phyloP scores from a whole-genome alignment of 805 yeast genomes.

The Debaryomyces tyrocola region DNA sequence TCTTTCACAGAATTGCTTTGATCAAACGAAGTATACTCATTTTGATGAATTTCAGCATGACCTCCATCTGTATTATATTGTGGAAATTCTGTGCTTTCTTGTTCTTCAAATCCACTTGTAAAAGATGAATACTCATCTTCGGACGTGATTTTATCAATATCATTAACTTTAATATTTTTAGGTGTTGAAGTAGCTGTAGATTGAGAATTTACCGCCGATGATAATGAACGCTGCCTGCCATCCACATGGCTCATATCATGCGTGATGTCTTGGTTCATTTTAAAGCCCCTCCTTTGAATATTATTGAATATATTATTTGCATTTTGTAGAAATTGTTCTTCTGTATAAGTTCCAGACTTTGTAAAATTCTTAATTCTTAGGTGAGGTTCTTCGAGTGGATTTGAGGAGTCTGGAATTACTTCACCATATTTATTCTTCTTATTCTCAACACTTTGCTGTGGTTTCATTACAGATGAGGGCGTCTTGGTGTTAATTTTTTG shows the following conservation, averaged over 20 bases:
- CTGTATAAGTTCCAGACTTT: slow-evolving; percentile 31
- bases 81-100: background rate
- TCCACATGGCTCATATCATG: background rate
- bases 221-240: background rate
- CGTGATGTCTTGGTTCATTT: slow-evolving; percentile 1
- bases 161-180: slow-evolving; percentile 21
- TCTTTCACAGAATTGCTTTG: slow-evolving; percentile 8
- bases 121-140: slow-evolving; percentile 30
- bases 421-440: background rate
- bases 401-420: background rate
- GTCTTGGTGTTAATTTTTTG: slow-evolving; percentile 20
- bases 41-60: background rate
- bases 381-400: slow-evolving; percentile 16
- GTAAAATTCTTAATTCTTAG: slow-evolving; percentile 32
- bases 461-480: background rate
- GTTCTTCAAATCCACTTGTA: slow-evolving; percentile 29
- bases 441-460: background rate
- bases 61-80: background rate
- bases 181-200: slow-evolving; percentile 43
- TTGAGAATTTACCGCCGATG: slow-evolving; percentile 3
- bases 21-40: slow-evolving; percentile 4
- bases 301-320: slow-evolving; percentile 40
- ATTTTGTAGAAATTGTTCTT: slow-evolving; percentile 35
- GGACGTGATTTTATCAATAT: slow-evolving; percentile 12
- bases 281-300: slow-evolving; percentile 35